Evolutionary conservation across 2,329 filamentous ascomycete species (phyloP).

Genomic region (Trichoderma semiorbis): DNA sequence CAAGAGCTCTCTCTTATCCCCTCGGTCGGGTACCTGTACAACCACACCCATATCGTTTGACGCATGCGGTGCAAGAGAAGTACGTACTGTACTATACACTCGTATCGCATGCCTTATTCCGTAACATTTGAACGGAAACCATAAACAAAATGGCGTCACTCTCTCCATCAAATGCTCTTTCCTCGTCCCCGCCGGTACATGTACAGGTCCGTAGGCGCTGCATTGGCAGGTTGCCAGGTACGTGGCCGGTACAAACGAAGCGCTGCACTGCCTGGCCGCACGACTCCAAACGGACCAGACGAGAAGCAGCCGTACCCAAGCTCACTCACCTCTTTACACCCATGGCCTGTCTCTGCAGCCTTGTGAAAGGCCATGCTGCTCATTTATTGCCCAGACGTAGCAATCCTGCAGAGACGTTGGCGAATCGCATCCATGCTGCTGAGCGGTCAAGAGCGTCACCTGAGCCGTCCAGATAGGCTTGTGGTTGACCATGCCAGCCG

Average conservation of each 20-base stretch:
- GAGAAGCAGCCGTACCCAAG: not conserved
- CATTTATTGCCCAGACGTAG: constrained; percentile 7
- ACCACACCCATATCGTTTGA: constrained; percentile 4
- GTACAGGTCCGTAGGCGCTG: not conserved
- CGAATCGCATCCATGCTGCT: constrained; percentile 2
- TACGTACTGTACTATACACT: not conserved
- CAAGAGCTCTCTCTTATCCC: not conserved
- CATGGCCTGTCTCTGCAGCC: constrained; percentile 12
- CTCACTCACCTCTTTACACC: not conserved
- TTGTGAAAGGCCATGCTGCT: constrained; percentile 2
- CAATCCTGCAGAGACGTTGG: not conserved
- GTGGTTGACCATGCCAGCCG: constrained; percentile 6
- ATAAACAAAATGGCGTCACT: constrained; percentile 3
- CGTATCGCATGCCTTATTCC: constrained; percentile 1
- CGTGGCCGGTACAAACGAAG: not conserved
- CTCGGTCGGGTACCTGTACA: not conserved
- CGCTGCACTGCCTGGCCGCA: not conserved
- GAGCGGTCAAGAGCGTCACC: constrained; percentile 17
- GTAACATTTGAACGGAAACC: not conserved
- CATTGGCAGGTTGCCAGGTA: not conserved
- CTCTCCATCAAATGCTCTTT: not conserved
- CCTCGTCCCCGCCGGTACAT: not conserved
- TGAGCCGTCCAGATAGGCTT: constrained; percentile 11
- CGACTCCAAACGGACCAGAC: not conserved
- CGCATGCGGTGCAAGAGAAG: constrained; percentile 2